Percentiles rank a stretch among this genome's conserved stretches.
phyloP scores from a whole-genome alignment of 1,139 yeast species.

The Diutina neorugosa region DNA sequence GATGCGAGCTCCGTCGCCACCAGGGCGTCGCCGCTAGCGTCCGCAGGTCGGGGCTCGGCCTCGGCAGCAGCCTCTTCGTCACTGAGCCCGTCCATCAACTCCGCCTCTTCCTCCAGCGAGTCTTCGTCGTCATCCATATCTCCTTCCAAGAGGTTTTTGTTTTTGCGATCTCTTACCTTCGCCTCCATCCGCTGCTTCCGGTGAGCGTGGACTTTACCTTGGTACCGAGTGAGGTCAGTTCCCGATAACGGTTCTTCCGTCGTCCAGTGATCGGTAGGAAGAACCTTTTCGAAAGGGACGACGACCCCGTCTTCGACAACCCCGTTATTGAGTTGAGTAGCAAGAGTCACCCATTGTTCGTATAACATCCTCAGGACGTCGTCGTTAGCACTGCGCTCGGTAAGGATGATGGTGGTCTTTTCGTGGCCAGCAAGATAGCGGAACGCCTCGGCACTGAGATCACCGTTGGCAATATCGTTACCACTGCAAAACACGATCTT shows the following conservation, averaged over 20 bases:
- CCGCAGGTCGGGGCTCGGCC: neutral
- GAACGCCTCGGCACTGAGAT: constrained; percentile 46
- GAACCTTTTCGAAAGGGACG: constrained; percentile 35
- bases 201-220: constrained; percentile 24
- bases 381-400: constrained; percentile 39
- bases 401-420: constrained; percentile 57
- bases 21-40: neutral
- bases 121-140: constrained; percentile 14
- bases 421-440: constrained; percentile 49
- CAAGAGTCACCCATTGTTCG: constrained; percentile 41
- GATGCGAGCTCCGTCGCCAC: constrained; percentile 7
- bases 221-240: constrained; percentile 36
- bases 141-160: constrained; percentile 37
- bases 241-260: constrained; percentile 41
- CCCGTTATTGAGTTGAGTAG: constrained; percentile 20
- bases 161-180: constrained; percentile 44
- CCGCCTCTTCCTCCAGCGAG: constrained; percentile 15
- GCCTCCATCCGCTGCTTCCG: constrained; percentile 37
- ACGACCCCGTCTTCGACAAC: constrained; percentile 44
- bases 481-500: constrained; percentile 79
- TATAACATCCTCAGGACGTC: constrained; percentile 29
- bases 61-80: constrained; percentile 15
- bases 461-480: constrained; percentile 53
- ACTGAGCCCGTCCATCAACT: constrained; percentile 12
- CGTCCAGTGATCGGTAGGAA: constrained; percentile 20